Evolutionary conservation across 1,284 basidiomycete species (phyloP).

Genomic region (Thelephora terrestris): DNA sequence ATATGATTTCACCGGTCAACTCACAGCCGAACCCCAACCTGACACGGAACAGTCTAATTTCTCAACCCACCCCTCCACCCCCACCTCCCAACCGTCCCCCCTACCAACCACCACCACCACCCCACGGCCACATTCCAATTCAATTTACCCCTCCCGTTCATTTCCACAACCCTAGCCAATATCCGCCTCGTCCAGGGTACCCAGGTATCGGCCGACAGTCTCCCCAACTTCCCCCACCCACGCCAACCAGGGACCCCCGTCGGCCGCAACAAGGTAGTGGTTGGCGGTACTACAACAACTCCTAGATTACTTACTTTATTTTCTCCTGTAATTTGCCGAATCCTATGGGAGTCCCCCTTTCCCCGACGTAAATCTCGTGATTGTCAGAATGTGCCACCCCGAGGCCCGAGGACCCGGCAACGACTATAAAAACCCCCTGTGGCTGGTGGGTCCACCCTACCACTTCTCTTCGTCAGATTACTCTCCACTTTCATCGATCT

Average conservation of each 20-base stretch:
- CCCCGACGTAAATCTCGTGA: too few species aligned
- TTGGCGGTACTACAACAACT: conserved; percentile 2
- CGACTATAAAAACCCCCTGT: too few species aligned
- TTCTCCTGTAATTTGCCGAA: neutral
- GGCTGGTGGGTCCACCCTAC: too few species aligned
- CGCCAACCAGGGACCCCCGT: neutral
- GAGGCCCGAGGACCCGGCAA: too few species aligned
- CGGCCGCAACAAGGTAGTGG: neutral
- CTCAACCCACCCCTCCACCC: conserved; percentile 1
- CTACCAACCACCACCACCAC: conserved; percentile 1
- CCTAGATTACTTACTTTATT: neutral
- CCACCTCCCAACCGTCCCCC: conserved; percentile 1
- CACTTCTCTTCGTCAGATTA: too few species aligned
- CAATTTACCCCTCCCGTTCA: conserved; percentile 1
- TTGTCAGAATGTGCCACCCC: too few species aligned
- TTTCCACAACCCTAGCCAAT: neutral
- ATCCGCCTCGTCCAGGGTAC: neutral
- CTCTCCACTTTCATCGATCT: too few species aligned
- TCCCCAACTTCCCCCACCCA: neutral
- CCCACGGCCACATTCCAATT: neutral
- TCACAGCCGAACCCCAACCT: too few species aligned
- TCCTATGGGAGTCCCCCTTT: too few species aligned
- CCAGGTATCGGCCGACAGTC: neutral
- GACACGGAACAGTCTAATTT: too few species aligned
- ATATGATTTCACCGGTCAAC: too few species aligned